Evolutionary conservation across 1,284 basidiomycete species (phyloP).

Genomic region (Apiotrichum siamense): DNA sequence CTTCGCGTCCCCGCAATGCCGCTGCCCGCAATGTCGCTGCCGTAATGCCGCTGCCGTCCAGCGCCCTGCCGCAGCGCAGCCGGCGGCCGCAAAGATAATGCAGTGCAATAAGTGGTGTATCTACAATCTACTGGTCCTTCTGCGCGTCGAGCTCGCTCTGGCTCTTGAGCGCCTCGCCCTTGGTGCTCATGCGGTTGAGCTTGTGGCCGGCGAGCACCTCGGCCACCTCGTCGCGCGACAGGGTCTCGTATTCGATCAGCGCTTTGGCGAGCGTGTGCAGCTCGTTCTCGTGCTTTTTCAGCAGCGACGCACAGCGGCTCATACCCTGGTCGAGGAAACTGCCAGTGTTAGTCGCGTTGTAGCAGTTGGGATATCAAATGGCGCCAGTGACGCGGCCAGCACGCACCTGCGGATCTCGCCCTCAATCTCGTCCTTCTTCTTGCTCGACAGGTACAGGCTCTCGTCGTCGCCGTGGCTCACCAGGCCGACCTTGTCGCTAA

Average conservation of each 20-base stretch:
- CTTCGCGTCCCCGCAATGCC: too few relatives aligned
- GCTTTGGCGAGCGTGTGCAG: slow-evolving; percentile 81
- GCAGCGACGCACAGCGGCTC: slow-evolving; percentile 60
- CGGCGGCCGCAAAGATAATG: neutral
- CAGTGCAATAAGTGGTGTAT: slow-evolving; percentile 4
- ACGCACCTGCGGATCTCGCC: slow-evolving; percentile 70
- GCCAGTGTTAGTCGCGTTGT: slow-evolving; percentile 7
- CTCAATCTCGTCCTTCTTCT: slow-evolving; percentile 74
- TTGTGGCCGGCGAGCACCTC: slow-evolving; percentile 75
- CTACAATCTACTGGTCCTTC: slow-evolving; percentile 8
- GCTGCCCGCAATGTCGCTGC: too few relatives aligned
- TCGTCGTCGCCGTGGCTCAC: slow-evolving; percentile 67
- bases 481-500: slow-evolving; percentile 74
- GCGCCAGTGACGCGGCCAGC: too few relatives aligned
- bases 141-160: slow-evolving; percentile 18
- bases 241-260: slow-evolving; percentile 88
- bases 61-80: too few relatives aligned
- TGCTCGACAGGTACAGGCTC: slow-evolving; percentile 62
- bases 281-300: slow-evolving; percentile 68
- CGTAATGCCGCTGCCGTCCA: too few relatives aligned
- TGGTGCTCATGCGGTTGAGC: slow-evolving; percentile 48
- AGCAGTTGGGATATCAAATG: too few relatives aligned
- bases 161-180: slow-evolving; percentile 28
- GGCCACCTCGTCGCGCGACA: slow-evolving; percentile 74
- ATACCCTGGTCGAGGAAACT: slow-evolving; percentile 72